Percentiles rank a stretch among this genome's conserved stretches.
phyloP scores from a whole-genome alignment of 768 basidiomycete genomes.

The Sutorius australiensis region DNA sequence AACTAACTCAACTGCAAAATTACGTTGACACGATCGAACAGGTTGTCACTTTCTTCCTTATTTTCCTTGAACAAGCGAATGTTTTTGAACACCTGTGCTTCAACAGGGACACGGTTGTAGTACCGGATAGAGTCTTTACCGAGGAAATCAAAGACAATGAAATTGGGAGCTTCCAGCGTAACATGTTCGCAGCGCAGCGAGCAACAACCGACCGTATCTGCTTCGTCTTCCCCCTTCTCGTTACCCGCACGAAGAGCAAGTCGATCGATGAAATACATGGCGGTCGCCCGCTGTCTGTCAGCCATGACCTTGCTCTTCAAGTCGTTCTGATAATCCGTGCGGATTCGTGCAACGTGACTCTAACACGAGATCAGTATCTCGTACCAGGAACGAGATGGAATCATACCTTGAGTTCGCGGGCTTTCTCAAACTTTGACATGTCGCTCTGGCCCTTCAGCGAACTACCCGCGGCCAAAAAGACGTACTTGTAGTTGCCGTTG shows the following conservation, averaged over 20 bases:
- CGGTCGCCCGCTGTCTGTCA: conserved; percentile 94
- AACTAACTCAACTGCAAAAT: conserved; percentile 1
- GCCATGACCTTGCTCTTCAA: conserved; percentile 90
- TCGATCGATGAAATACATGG: conserved; percentile 98
- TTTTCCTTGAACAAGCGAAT: conserved; percentile 94
- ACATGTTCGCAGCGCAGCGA: conserved; percentile 96
- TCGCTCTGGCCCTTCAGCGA: conserved; percentile 98
- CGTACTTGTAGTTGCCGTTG: conserved; percentile 94
- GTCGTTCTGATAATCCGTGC: conserved; percentile 81
- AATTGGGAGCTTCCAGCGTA: conserved; percentile 83
- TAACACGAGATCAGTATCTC: conserved; percentile 31
- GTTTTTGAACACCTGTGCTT: conserved; percentile 95
- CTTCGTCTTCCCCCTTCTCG: conserved; percentile 99
- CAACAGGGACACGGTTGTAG: conserved; percentile 87
- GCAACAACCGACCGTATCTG: conserved; percentile 98
- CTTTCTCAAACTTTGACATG: conserved; percentile 97
- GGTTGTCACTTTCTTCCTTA: conserved; percentile 79
- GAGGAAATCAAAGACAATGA: conserved; percentile 92
- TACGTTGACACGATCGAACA: conserved; percentile 95
- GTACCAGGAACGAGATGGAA: neutral
- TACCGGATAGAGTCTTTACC: conserved; percentile 99
- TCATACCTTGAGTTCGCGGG: conserved; percentile 86
- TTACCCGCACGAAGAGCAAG: conserved; percentile 98
- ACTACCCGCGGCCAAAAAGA: conserved; percentile 96
- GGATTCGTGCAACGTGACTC: conserved; percentile 89